phyloP scores from a whole-genome alignment of 768 basidiomycete species.

The Pulveroboletus frians region DNA sequence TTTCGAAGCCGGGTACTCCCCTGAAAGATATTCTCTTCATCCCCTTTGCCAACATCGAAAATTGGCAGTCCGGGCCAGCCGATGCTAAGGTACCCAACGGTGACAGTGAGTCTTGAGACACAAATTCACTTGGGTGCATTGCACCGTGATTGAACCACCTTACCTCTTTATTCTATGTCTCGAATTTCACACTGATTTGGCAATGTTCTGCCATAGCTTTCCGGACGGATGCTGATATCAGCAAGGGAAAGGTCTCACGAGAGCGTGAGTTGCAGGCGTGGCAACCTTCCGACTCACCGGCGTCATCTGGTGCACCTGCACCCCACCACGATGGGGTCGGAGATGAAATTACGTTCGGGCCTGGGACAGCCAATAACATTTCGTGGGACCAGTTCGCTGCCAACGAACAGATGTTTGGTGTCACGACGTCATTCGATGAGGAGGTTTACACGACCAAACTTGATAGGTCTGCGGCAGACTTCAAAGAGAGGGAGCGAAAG shows the following conservation, averaged over 20 bases:
- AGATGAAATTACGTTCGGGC: constrained; percentile 71
- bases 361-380: constrained; percentile 38
- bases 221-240: constrained; percentile 79
- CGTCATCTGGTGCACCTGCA: constrained; percentile 23
- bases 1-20: constrained; percentile 59
- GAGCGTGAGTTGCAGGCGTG: constrained; percentile 83
- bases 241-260: constrained; percentile 46
- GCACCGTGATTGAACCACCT: background rate
- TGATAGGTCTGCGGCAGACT: constrained; percentile 79
- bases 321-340: constrained; percentile 30
- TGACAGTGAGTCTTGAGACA: constrained; percentile 50
- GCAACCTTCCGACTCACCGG: constrained; percentile 43
- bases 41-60: constrained; percentile 66
- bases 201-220: constrained; percentile 47
- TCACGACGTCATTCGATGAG: constrained; percentile 89
- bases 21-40: constrained; percentile 69
- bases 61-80: constrained; percentile 69
- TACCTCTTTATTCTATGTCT: background rate
- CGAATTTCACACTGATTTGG: constrained; percentile 11
- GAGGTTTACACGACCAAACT: constrained; percentile 92
- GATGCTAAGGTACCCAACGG: constrained; percentile 65
- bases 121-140: background rate
- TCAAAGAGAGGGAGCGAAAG: constrained; percentile 79
- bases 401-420: constrained; percentile 91
- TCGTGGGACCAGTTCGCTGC: constrained; percentile 91